These are phyloP conservation scores for Leonotis leonurus DNA, from an alignment of 257 asterid species.

Conservation along the genomic window DNA sequence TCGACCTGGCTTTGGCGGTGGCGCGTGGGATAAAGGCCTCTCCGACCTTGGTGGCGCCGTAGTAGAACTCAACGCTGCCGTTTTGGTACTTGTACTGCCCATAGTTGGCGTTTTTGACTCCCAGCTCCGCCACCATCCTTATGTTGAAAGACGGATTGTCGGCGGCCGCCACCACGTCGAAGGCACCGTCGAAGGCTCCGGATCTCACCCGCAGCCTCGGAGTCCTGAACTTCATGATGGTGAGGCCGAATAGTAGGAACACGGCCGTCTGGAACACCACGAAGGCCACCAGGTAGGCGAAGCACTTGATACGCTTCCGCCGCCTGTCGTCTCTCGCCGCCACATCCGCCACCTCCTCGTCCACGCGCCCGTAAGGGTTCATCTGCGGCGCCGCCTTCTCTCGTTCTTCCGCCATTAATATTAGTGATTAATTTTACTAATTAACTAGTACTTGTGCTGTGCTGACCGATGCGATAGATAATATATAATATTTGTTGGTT, in stretches of 20 bases:
- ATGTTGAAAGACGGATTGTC: constrained; percentile 8
- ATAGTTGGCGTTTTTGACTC: background rate
- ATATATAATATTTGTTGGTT: no score
- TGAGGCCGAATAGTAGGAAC: constrained; percentile 10
- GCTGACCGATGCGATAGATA: no score
- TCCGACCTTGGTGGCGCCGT: constrained; percentile 12
- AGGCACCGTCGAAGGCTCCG: constrained; percentile 2
- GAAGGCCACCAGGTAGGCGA: constrained; percentile 12
- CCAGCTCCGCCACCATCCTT: constrained; percentile 15
- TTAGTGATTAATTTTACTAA: no score
- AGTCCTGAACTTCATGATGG: constrained; percentile 10
- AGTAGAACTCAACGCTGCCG: constrained; percentile 2
- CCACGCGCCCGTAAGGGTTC: constrained; percentile 16
- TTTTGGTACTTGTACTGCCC: constrained; percentile 4
- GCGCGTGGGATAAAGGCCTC: constrained; percentile 10
- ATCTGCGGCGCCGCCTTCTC: background rate
- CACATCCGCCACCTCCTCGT: constrained; percentile 15
- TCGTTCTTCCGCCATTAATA: background rate
- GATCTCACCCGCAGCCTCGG: constrained; percentile 15
- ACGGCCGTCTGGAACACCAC: constrained; percentile 12
- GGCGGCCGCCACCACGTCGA: background rate
- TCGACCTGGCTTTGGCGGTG: constrained; percentile 9
- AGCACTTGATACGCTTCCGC: constrained; percentile 19
- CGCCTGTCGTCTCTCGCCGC: constrained; percentile 10
- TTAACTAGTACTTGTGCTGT: no score